Evolutionary conservation across 1,284 basidiomycete genomes (phyloP).

Genomic region (Ustilago lituana): DNA sequence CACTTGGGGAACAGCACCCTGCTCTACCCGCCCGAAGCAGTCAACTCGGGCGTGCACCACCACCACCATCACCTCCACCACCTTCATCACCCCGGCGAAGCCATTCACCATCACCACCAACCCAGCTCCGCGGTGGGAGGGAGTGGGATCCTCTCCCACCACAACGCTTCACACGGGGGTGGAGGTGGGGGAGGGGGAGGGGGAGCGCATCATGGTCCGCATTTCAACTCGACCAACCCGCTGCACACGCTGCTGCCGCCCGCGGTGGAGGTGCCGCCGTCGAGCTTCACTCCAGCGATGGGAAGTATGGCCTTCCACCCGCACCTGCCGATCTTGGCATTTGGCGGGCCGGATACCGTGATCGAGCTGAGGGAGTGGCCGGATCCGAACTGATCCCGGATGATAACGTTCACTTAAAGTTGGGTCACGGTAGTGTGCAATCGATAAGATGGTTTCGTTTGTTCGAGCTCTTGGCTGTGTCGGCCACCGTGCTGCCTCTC

Average conservation of each 20-base stretch:
- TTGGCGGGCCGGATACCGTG: constrained; percentile 55
- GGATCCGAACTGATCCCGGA: constrained; percentile 29
- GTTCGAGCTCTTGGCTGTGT: no score
- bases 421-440: no score
- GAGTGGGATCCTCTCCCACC: constrained; percentile 3
- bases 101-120: neutral
- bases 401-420: no score
- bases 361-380: constrained; percentile 50
- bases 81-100: constrained; percentile 22
- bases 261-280: constrained; percentile 23
- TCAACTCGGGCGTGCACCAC: constrained; percentile 28
- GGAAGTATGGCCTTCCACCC: constrained; percentile 64
- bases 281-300: constrained; percentile 55
- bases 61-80: constrained; percentile 33
- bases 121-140: neutral
- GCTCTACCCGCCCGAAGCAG: constrained; percentile 29
- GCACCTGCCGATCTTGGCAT: constrained; percentile 60
- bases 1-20: constrained; percentile 35
- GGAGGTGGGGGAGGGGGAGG: neutral
- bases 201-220: constrained; percentile 7
- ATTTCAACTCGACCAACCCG: constrained; percentile 30
- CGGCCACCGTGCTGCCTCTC: no score
- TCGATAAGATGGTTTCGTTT: no score
- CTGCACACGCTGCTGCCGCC: constrained; percentile 38
- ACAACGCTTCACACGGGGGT: neutral